Percentiles rank a stretch among this genome's conserved stretches.
These are phyloP conservation scores for Aureoboletus auriporus DNA, from an alignment of 768 basidiomycete species.

Conservation along the genomic window DNA sequence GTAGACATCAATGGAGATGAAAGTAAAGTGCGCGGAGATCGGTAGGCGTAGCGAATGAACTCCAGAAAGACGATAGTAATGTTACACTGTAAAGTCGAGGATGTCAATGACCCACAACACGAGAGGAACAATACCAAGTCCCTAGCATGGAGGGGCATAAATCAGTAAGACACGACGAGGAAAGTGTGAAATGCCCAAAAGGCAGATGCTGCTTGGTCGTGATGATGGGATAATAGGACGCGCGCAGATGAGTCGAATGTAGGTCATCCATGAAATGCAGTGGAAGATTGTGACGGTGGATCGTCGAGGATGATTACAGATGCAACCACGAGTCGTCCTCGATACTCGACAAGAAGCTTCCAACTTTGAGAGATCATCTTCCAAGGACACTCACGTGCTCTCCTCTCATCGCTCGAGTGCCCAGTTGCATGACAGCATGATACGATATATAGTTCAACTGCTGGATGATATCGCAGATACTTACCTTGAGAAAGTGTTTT, in stretches of 20 bases:
- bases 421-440: conserved; percentile 77
- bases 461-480: conserved; percentile 5
- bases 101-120: conserved; percentile 23
- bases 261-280: conserved; percentile 26
- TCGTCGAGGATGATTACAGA: neutral
- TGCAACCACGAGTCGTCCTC: conserved; percentile 17
- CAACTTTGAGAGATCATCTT: conserved; percentile 47
- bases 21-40: conserved; percentile 19
- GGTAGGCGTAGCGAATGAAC: conserved; percentile 19
- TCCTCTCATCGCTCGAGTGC: conserved; percentile 73
- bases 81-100: conserved; percentile 11
- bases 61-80: conserved; percentile 17
- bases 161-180: conserved; percentile 23
- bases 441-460: conserved; percentile 23
- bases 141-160: conserved; percentile 6
- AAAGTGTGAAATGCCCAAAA: conserved; percentile 24
- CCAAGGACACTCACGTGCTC: conserved; percentile 54
- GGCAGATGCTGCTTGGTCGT: conserved; percentile 21
- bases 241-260: conserved; percentile 15
- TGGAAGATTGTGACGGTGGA: conserved; percentile 9
- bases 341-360: conserved; percentile 17
- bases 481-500: conserved; percentile 79
- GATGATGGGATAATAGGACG: conserved; percentile 21
- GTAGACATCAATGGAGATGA: conserved; percentile 15
- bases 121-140: conserved; percentile 7